These are phyloP conservation scores for Acanthamoeba triangularis DNA, from an alignment of 208 protist genomes.

Conservation along the genomic window DNA sequence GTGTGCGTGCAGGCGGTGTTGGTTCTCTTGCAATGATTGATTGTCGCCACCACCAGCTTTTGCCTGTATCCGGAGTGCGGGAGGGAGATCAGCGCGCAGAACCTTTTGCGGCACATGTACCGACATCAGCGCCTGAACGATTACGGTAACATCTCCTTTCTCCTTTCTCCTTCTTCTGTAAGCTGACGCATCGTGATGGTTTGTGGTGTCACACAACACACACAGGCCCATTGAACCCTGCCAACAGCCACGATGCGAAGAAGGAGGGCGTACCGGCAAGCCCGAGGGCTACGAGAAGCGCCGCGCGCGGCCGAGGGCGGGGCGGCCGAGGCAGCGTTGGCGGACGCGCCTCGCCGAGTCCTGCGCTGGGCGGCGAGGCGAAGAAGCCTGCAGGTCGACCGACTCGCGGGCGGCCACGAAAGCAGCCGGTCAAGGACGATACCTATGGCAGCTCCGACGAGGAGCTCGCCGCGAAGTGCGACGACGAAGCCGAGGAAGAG, in stretches of 20 bases:
- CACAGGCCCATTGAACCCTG: not conserved
- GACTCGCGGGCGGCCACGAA: not conserved
- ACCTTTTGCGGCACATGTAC: conserved; percentile 46
- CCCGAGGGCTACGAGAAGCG: not conserved
- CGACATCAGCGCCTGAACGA: conserved; percentile 30
- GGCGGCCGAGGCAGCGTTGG: not conserved
- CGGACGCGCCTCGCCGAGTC: not conserved
- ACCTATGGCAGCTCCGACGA: not conserved
- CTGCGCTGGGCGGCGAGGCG: not conserved
- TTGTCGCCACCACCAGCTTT: not conserved
- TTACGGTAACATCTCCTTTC: not conserved
- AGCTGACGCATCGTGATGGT: no score
- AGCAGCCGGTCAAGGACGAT: not conserved
- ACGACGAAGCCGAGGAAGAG: not conserved
- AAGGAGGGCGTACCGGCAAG: not conserved
- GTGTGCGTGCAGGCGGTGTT: not conserved
- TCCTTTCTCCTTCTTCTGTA: not conserved
- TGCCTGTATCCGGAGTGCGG: conserved; percentile 54
- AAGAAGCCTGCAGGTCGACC: not conserved
- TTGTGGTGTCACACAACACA: not conserved
- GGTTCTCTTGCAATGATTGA: no score
- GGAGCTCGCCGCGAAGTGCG: no score
- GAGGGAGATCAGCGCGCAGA: conserved; percentile 22
- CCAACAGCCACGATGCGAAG: not conserved
- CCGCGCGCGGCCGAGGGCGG: not conserved